Base-by-base conservation (phyloP, 1,284 basidiomycete genomes). In the Cryptococcus hybrid region DNA sequence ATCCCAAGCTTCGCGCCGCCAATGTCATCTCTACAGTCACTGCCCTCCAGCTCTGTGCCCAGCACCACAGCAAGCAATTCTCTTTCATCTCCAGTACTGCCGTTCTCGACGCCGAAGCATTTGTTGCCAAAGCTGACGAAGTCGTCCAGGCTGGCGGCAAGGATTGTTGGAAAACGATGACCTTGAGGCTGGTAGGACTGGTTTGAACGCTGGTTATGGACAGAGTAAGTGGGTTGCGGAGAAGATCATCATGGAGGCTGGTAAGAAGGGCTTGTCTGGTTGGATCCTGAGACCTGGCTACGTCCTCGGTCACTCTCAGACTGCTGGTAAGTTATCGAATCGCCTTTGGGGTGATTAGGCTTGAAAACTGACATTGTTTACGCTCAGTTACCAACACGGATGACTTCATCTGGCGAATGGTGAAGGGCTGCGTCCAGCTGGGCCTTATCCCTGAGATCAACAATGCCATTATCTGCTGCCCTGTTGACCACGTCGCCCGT, bases 221-320 rank as follows among this genome's bases (percentile, higher is more conserved):
- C 95, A 99, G 80, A 89, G 86, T 55, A 99, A 99, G 80, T 99
- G 95, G 95, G 96, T 99, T 0, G 90, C 92, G 0, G 96, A 99
- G 78, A 94, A 92, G 75, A 79, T 99, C 11, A 80, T 98, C 45
- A 89, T 94, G 74, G 92, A 94, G 69, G 94, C 93, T 9, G 91
- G 90, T 3, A 85, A 83, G 66, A 83, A 92, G 47, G 96, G 96
- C 0, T 79, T 99, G 60, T 81, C 82, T n/a, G 92, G 92, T 2
- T 86, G 89, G 65, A 92, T 98, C 62, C 80, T 99, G 1, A 86
- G 96, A 35, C 93, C 96, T 0, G 92, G 93, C 6, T 99, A 99
- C 79, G 88, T 99, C 44, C 90, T 99, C 43, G 96, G 96, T 48
- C 92, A 97, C 78, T 92, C 93, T 11, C 79, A 79, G 58, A 86